phyloP scores from a whole-genome alignment of 371 early-diverging fungal genomes.

The Neoconidiobolus thromboides region DNA sequence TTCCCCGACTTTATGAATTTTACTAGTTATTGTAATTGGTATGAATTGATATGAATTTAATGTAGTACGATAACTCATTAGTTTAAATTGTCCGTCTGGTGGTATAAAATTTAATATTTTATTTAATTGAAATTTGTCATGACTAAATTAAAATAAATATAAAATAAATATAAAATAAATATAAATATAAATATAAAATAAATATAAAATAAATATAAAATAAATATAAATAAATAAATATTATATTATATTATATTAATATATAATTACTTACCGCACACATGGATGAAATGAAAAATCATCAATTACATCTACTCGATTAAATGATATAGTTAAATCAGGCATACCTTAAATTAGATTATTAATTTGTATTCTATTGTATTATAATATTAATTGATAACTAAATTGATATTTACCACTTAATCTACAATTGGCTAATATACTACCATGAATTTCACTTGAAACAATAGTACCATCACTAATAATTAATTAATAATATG shows the following conservation, averaged over 20 bases:
- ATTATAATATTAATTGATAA: not conserved
- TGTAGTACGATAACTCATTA: constrained; percentile 56
- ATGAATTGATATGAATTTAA: not conserved
- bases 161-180: not conserved
- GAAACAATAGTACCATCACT: constrained; percentile 51
- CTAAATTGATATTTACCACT: constrained; percentile 27
- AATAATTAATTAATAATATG: not conserved
- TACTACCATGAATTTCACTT: constrained; percentile 60
- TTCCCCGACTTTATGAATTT: not conserved
- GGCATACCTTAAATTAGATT: constrained; percentile 46
- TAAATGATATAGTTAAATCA: constrained; percentile 53
- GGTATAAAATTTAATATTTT: constrained; percentile 74
- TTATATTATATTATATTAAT: not conserved
- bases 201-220: too few relatives aligned
- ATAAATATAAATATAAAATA: too few relatives aligned
- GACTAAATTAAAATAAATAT: constrained; percentile 10
- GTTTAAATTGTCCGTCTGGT: constrained; percentile 78
- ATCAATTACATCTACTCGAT: constrained; percentile 50
- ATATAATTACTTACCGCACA: constrained; percentile 29
- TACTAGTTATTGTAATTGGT: not conserved
- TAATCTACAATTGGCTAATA: constrained; percentile 50
- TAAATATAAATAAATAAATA: too few relatives aligned
- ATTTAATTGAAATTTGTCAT: constrained; percentile 60
- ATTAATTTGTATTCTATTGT: not conserved
- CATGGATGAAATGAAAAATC: constrained; percentile 81